Evolutionary conservation across 1,284 basidiomycete species (phyloP).

Genomic region (Pseudozyma hubeiensis): DNA sequence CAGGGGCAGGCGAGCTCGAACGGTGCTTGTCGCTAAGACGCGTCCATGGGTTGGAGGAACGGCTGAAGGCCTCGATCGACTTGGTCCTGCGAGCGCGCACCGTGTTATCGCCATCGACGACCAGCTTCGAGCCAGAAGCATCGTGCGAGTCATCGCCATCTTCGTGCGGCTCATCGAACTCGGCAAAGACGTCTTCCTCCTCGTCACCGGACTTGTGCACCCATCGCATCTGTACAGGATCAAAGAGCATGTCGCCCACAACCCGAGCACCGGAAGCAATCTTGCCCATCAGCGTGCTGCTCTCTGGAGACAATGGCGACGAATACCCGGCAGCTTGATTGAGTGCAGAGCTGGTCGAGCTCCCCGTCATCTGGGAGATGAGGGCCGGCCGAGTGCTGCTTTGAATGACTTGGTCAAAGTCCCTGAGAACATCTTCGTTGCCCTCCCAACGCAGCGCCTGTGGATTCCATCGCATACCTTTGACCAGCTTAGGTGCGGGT

Average conservation of each 20-base stretch:
- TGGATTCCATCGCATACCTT: slow-evolving; percentile 96
- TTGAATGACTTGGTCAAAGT: slow-evolving; percentile 84
- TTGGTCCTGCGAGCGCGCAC: slow-evolving; percentile 39
- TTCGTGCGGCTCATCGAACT: slow-evolving; percentile 30
- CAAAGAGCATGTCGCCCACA: slow-evolving; percentile 97
- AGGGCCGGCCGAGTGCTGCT: slow-evolving; percentile 91
- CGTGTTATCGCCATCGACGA: slow-evolving; percentile 30
- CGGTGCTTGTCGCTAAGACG: slow-evolving; percentile 14
- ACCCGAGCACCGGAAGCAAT: slow-evolving; percentile 74
- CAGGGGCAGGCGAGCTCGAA: slow-evolving; percentile 3
- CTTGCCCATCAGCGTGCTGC: slow-evolving; percentile 34
- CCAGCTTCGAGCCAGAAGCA: neutral
- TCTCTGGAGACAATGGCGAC: slow-evolving; percentile 34
- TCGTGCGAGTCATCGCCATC: slow-evolving; percentile 14
- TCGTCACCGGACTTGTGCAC: slow-evolving; percentile 81
- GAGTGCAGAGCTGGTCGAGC: slow-evolving; percentile 41
- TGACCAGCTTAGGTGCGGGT: slow-evolving; percentile 40
- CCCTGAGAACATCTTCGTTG: slow-evolving; percentile 87
- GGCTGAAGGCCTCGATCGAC: slow-evolving; percentile 31
- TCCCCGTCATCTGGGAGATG: slow-evolving; percentile 72
- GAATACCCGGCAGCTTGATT: slow-evolving; percentile 27
- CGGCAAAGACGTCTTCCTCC: slow-evolving; percentile 71
- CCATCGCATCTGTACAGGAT: slow-evolving; percentile 93
- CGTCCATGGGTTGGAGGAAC: slow-evolving; percentile 22
- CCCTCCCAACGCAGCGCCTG: slow-evolving; percentile 91